phyloP scores from a whole-genome alignment of 2,329 filamentous ascomycete genomes.

The Dichotomopilus funicola region DNA sequence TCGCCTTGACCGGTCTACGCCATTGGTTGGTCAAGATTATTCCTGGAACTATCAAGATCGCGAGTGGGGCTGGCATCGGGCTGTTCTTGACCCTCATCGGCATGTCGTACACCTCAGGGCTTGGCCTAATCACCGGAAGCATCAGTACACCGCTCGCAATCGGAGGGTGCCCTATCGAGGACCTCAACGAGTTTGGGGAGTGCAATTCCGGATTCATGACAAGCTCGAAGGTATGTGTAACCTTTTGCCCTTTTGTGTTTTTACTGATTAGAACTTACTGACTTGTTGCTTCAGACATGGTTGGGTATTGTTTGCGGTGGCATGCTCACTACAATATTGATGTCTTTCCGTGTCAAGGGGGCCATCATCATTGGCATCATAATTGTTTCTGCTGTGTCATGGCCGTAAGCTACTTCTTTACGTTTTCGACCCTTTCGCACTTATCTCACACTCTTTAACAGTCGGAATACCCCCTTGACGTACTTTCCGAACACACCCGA shows the following conservation, averaged over 20 bases:
- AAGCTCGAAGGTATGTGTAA: slow-evolving; percentile 55
- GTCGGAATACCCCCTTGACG: slow-evolving; percentile 60
- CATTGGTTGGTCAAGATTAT: slow-evolving; percentile 66
- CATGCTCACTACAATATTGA: slow-evolving; percentile 71
- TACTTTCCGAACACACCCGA: slow-evolving; percentile 62
- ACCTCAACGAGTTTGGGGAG: slow-evolving; percentile 42
- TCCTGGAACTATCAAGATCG: slow-evolving; percentile 58
- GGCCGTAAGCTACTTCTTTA: slow-evolving; percentile 49
- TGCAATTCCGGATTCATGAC: slow-evolving; percentile 63
- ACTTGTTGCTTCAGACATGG: slow-evolving; percentile 58
- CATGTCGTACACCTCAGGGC: slow-evolving; percentile 71
- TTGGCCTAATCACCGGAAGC: slow-evolving; percentile 72
- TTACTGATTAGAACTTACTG: background rate
- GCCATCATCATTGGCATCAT: slow-evolving; percentile 68
- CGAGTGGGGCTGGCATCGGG: slow-evolving; percentile 59
- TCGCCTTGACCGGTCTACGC: slow-evolving; percentile 61
- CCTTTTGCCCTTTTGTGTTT: background rate
- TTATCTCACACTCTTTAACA: slow-evolving; percentile 25
- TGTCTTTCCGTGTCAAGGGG: slow-evolving; percentile 70
- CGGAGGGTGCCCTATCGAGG: slow-evolving; percentile 61
- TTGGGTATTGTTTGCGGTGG: slow-evolving; percentile 77
- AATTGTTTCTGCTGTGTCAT: slow-evolving; percentile 66
- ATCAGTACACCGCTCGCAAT: slow-evolving; percentile 65
- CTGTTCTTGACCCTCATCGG: slow-evolving; percentile 59
- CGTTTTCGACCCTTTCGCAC: background rate